Conservation (phyloP, 306 rosid genomes). For the Calophaca sinica region DNA sequence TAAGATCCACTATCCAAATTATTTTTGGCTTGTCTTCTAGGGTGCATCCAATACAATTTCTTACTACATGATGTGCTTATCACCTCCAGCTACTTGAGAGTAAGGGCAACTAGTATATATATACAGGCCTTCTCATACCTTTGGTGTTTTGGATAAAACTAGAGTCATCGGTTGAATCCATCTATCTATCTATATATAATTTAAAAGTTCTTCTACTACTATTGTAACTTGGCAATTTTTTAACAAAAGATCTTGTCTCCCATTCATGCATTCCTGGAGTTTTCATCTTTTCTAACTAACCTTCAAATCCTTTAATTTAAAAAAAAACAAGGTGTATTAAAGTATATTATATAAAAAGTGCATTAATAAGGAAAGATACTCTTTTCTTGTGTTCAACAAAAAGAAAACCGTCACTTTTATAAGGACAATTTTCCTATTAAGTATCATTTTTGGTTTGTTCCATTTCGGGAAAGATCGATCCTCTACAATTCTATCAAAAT, state of each 20-base stretch:
- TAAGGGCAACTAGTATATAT: not conserved
- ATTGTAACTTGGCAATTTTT: not conserved
- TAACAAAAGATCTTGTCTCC: not conserved
- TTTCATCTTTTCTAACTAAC: not conserved
- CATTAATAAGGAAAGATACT: too few relatives aligned
- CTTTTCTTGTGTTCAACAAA: too few relatives aligned
- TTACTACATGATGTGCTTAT: not conserved
- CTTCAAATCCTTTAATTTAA: not conserved
- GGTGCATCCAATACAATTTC: not conserved
- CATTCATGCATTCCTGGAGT: not conserved
- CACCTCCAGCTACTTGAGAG: slow-evolving; percentile 29
- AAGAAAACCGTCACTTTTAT: too few relatives aligned
- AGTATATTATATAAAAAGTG: too few relatives aligned
- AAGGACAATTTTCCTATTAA: too few relatives aligned
- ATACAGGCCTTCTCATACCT: slow-evolving; percentile 3
- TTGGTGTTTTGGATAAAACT: slow-evolving; percentile 2
- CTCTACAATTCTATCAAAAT: too few relatives aligned
- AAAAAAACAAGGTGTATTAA: not conserved
- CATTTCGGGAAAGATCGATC: too few relatives aligned
- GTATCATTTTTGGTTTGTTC: too few relatives aligned
- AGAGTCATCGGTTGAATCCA: not conserved
- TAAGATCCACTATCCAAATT: slow-evolving; percentile 16
- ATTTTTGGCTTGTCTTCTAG: slow-evolving; percentile 11
- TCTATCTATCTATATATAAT: not conserved
- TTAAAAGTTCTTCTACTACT: not conserved